A percentile compares a stretch with the other conserved stretches of the same genome.
Evolutionary conservation across 202 grass and related monocot genomes (phyloP).

Genomic region (Schoenoplectus tabernaemontani): DNA sequence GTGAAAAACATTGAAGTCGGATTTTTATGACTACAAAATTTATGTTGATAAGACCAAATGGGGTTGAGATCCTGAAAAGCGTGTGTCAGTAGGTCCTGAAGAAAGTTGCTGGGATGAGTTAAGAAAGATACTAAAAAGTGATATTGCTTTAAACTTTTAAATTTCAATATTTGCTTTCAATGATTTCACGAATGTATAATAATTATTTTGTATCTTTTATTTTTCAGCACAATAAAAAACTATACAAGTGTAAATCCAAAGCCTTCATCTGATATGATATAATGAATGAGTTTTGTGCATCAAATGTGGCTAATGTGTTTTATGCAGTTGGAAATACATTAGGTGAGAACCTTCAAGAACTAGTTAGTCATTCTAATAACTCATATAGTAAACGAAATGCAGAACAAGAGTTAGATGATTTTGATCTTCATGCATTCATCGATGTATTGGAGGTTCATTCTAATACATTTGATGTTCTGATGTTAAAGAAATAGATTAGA

Average conservation of each 20-base stretch:
- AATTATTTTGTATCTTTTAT: background rate
- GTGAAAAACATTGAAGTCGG: background rate
- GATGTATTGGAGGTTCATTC: background rate
- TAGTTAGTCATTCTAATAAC: background rate
- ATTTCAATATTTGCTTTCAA: too few relatives aligned
- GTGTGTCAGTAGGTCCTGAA: background rate
- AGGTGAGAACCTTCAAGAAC: background rate
- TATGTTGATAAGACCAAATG: background rate
- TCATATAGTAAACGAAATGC: background rate
- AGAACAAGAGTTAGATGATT: background rate
- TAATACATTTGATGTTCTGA: background rate
- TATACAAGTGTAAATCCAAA: background rate
- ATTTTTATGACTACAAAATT: background rate
- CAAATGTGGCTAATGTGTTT: background rate
- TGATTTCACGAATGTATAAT: background rate
- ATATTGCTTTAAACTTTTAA: too few relatives aligned
- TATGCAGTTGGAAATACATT: background rate
- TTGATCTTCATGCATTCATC: background rate
- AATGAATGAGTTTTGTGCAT: background rate
- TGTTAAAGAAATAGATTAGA: too few relatives aligned
- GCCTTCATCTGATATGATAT: background rate
- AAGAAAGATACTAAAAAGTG: too few relatives aligned
- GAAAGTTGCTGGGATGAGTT: background rate
- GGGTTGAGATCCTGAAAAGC: background rate
- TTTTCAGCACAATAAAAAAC: background rate